These are phyloP conservation scores for Kockiozyma suomiensis DNA, from an alignment of 805 yeast genomes.

Conservation along the genomic window DNA sequence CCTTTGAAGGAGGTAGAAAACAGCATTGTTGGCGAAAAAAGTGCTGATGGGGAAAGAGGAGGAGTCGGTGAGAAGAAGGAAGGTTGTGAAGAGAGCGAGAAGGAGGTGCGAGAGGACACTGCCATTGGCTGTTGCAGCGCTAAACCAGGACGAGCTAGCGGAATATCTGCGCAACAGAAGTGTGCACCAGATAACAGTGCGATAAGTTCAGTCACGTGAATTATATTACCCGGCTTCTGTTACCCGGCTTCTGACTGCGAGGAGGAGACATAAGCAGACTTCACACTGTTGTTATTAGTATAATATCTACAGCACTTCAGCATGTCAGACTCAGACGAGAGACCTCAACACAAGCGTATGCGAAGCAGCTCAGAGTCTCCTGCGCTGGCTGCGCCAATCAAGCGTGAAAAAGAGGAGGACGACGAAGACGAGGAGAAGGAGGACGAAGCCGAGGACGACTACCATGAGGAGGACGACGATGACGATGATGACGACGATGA, in stretches of 20 bases:
- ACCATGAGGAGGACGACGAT: constrained; percentile 21
- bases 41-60: neutral
- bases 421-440: constrained; percentile 10
- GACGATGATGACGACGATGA: constrained; percentile 14
- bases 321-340: neutral
- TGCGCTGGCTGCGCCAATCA: neutral
- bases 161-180: neutral
- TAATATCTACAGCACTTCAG: neutral
- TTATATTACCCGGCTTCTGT: neutral
- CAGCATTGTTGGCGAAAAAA: constrained; percentile 14
- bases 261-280: too few relatives aligned
- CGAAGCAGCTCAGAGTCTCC: neutral
- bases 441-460: constrained; percentile 14
- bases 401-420: neutral
- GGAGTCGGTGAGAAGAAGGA: neutral
- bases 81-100: constrained; percentile 8
- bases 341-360: neutral
- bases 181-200: constrained; percentile 5
- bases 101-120: constrained; percentile 1
- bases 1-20: constrained; percentile 25
- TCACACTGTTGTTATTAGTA: neutral
- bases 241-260: constrained; percentile 6
- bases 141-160: neutral
- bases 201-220: constrained; percentile 2
- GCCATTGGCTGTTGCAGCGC: constrained; percentile 10